Evolutionary conservation across 2,329 filamentous ascomycete species (phyloP), one percentile per base, ranked within the genome.

Genomic region (Aaosphaeria pasadenensis): DNA sequence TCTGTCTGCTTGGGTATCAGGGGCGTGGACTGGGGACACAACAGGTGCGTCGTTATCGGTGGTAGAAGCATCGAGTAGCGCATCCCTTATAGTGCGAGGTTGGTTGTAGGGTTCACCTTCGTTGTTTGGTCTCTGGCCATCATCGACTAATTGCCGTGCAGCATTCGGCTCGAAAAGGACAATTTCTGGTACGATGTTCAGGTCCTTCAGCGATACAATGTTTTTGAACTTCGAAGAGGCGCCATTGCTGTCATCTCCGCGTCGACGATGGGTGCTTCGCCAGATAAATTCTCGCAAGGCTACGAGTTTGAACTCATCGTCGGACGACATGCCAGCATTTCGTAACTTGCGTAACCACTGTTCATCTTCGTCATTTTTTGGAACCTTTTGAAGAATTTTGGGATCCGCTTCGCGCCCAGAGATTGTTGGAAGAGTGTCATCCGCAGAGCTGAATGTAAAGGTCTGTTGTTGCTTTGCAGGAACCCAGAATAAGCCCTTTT

Each of bases 321-420:
- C 91, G 1, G 78, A 64, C 1, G 79, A 76, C 75, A 99, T 83
- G 0, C 94, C 94, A 39, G 95, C 83, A 54, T 89, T 95, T 44
- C 88, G 83, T 42, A 99, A 73, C 54, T 90, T 87, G 11, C 82
- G 78, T n/a, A 99, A 75, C 91, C 94, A 97, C 57, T 91, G 84
- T 53, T 96, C 91, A 63, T 99, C 94, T 67, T 97, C 92, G 6
- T 95, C 91, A 56, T 91, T 96, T 63, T 85, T 91, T 1, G 81
- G 73, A 4, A 88, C 74, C 56, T 82, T 84, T 53, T 77, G 79
- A 30, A 94, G 71, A 7, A 83, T 76, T 58, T 79, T 81, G 43
- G 74, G 67, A 35, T 77, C 78, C 45, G 79, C 66, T 51, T 86
- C 84, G 59, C 76, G 78, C 42, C 80, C 75, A 41, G 81, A 78